Evolutionary conservation across 441 rosid genomes (phyloP), one percentile per base, ranked within the genome.

Genomic region (Pelargonium australe): DNA sequence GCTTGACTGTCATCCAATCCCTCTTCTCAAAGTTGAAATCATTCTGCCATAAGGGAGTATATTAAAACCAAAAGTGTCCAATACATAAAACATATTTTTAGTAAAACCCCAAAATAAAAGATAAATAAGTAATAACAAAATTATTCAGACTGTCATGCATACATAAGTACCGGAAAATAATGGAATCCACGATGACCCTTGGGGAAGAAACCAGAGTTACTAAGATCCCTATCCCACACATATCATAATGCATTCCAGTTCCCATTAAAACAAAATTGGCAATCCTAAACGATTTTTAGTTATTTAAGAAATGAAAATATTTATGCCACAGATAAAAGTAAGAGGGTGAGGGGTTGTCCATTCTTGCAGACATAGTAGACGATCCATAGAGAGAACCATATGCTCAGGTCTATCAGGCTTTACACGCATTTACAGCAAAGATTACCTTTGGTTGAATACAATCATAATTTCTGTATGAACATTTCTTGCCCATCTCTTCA

Each of bases 401-500:
- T 1, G 34, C 34, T 28, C 34, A 3, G 34, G 3, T 28, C 34
- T 4, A 34, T 53, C 3, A 16, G 20, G 60, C 20, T n/a, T 53
- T 5, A 34, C 0, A 34, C 40, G 0, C 40, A 34, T 14, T 16
- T 68, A 53, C 70, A 7, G 16, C 43, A 58, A 55, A 45, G 2
- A 7, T 66, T 82, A 94, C 99, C 97, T 91, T 91, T 2, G 99
- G 79, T 67, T 72, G 92, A 64, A 94, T 44, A 67, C 86, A 40
- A 70, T 94, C 99, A 75, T 81, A 94, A 68, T 94, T 94, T 83
- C 83, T 89, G 77, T 73, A 90, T 1, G 72, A 88, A 79, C 99
- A 94, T 53, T 78, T 89, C 86, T 89, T 94, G 74, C 96, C 92
- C 0, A 77, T 85, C 78, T 85, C 96, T 68, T 91, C 89, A 75